A percentile compares a stretch with the other conserved stretches of the same genome.
Evolutionary conservation across 2,329 filamentous ascomycete species (phyloP).

Genomic region (Xylaria sp.): DNA sequence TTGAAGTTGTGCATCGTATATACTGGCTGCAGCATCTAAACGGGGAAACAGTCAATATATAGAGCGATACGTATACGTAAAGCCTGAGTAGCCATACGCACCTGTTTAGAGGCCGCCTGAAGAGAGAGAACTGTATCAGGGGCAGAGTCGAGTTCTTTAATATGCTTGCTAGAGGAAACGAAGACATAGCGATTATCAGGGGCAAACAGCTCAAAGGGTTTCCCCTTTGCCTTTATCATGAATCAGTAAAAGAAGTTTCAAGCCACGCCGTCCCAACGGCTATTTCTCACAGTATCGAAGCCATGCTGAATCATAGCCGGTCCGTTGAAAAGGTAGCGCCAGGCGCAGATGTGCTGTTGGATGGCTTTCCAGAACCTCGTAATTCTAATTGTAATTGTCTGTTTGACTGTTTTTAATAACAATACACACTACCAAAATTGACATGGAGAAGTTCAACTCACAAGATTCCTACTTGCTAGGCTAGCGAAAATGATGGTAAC

Average conservation of each 20-base stretch:
- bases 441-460: too few species aligned
- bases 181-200: constrained; percentile 8
- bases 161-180: neutral
- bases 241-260: too few species aligned
- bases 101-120: constrained; percentile 9
- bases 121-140: neutral
- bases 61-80: neutral
- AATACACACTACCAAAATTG: too few species aligned
- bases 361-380: too few species aligned
- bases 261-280: too few species aligned
- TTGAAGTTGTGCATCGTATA: constrained; percentile 40
- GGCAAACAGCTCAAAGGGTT: neutral
- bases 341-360: too few species aligned
- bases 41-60: neutral
- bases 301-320: neutral
- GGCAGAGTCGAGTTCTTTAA: constrained; percentile 2
- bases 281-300: neutral
- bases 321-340: too few species aligned
- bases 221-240: neutral
- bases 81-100: neutral
- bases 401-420: too few species aligned
- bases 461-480: too few species aligned
- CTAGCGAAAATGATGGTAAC: too few species aligned
- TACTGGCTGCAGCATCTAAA: constrained; percentile 31
- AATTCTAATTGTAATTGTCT: too few species aligned